These are phyloP conservation scores for Aspergillus tubingensis DNA, from an alignment of 2,329 filamentous ascomycete genomes.

Conservation along the genomic window DNA sequence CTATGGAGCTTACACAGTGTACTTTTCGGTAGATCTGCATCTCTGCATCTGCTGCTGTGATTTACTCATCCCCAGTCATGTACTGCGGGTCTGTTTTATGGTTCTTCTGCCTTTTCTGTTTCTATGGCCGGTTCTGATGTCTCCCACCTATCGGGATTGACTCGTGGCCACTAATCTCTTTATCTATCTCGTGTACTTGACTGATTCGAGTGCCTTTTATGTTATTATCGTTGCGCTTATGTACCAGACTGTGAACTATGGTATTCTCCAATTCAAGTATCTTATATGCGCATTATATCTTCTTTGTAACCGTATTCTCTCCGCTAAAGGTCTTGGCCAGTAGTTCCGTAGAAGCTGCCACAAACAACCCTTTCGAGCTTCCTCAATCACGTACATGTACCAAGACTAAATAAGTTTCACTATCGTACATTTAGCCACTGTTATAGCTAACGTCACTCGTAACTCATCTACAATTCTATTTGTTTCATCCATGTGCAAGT, in stretches of 20 bases:
- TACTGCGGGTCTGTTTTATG: not conserved
- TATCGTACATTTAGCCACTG: not conserved
- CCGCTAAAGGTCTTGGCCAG: too few relatives aligned
- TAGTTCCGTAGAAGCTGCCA: too few relatives aligned
- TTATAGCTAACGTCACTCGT: not conserved
- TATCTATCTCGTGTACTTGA: constrained; percentile 12
- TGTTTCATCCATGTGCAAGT: not conserved
- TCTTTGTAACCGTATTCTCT: not conserved
- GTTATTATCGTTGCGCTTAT: constrained; percentile 2
- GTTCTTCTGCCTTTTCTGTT: not conserved
- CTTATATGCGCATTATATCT: not conserved
- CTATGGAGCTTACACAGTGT: constrained; percentile 7
- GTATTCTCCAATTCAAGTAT: not conserved
- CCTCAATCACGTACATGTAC: not conserved
- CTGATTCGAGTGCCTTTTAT: constrained; percentile 4
- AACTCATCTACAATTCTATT: not conserved
- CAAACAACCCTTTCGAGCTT: too few relatives aligned
- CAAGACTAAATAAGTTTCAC: not conserved
- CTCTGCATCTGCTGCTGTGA: not conserved
- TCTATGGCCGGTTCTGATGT: constrained; percentile 53
- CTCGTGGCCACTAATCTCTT: constrained; percentile 46
- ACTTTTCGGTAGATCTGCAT: constrained; percentile 6
- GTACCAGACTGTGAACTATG: constrained; percentile 15
- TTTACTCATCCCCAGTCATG: constrained; percentile 11
- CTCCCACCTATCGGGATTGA: constrained; percentile 50